Evolutionary conservation across 2,329 filamentous ascomycete genomes (phyloP).

Genomic region (Penicillium rolfsii): DNA sequence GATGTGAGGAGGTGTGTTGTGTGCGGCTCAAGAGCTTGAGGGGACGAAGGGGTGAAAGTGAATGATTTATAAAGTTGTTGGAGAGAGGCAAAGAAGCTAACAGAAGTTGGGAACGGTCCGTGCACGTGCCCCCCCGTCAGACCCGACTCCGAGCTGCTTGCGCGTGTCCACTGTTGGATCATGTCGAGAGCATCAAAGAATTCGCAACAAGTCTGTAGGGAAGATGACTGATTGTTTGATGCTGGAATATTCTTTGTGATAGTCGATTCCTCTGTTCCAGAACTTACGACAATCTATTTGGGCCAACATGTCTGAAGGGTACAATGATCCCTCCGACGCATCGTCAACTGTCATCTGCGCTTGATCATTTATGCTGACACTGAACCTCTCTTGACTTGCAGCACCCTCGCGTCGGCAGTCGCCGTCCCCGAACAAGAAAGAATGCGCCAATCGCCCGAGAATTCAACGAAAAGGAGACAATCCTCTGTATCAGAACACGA

Average conservation of each 20-base stretch:
- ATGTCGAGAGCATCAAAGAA: neutral
- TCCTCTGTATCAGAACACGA: constrained; percentile 57
- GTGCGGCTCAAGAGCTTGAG: neutral
- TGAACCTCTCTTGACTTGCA: constrained; percentile 9
- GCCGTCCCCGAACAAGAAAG: constrained; percentile 53
- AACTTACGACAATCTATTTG: neutral
- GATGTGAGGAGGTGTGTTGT: neutral
- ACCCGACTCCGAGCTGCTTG: neutral
- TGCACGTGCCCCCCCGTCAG: constrained; percentile 27
- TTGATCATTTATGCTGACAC: constrained; percentile 13
- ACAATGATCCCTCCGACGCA: constrained; percentile 9
- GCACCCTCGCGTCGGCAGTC: constrained; percentile 57
- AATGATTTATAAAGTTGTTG: constrained; percentile 5
- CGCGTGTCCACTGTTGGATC: neutral
- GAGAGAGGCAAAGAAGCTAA: constrained; percentile 17
- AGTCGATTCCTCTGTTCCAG: too few relatives aligned
- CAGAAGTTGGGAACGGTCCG: constrained; percentile 51
- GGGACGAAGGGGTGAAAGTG: neutral
- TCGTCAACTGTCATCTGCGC: constrained; percentile 2
- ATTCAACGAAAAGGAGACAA: constrained; percentile 55
- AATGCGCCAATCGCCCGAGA: constrained; percentile 34
- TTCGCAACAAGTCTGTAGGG: neutral
- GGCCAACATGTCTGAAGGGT: constrained; percentile 34
- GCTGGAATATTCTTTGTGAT: neutral
- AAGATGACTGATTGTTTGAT: neutral